Conservation (phyloP, 257 asterid species). For the Scutellaria barbata region DNA sequence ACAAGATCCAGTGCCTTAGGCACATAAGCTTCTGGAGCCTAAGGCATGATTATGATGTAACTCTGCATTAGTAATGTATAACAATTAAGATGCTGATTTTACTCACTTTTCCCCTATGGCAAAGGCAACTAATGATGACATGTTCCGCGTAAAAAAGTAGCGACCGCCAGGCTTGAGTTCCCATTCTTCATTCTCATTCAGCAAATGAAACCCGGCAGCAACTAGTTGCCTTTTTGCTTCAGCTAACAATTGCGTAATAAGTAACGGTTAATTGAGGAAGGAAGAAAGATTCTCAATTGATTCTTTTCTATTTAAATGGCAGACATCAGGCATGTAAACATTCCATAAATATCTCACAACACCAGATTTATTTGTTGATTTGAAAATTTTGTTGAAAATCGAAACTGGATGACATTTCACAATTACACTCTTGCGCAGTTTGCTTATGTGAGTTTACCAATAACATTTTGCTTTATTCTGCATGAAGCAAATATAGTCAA, state of each 20-base stretch:
- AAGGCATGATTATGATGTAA: slow-evolving; percentile 19
- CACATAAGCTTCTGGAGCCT: slow-evolving; percentile 24
- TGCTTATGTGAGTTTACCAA: slow-evolving; percentile 10
- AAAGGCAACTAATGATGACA: slow-evolving; percentile 97
- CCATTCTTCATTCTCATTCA: slow-evolving; percentile 94
- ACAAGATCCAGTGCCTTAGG: slow-evolving; percentile 27
- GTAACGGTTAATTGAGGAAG: slow-evolving; percentile 16
- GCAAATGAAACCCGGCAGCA: slow-evolving; percentile 90
- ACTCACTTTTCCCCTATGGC: slow-evolving; percentile 94
- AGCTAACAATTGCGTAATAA: slow-evolving; percentile 54
- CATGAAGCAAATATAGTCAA: slow-evolving; percentile 11
- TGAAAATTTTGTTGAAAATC: slow-evolving; percentile 16
- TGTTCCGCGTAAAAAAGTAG: slow-evolving; percentile 91
- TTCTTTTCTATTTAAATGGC: slow-evolving; percentile 7
- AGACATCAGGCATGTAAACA: slow-evolving; percentile 15
- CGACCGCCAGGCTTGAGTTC: slow-evolving; percentile 96
- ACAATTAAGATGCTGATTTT: slow-evolving; percentile 23
- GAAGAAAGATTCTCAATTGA: background rate
- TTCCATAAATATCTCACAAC: background rate
- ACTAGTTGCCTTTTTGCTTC: slow-evolving; percentile 88
- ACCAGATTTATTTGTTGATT: slow-evolving; percentile 22
- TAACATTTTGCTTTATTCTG: slow-evolving; percentile 19
- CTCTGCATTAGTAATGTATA: slow-evolving; percentile 18
- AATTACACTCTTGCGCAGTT: slow-evolving; percentile 5
- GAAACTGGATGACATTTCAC: slow-evolving; percentile 20